Evolutionary conservation across 768 basidiomycete species (phyloP).

Genomic region (Pulveroboletus sp.): DNA sequence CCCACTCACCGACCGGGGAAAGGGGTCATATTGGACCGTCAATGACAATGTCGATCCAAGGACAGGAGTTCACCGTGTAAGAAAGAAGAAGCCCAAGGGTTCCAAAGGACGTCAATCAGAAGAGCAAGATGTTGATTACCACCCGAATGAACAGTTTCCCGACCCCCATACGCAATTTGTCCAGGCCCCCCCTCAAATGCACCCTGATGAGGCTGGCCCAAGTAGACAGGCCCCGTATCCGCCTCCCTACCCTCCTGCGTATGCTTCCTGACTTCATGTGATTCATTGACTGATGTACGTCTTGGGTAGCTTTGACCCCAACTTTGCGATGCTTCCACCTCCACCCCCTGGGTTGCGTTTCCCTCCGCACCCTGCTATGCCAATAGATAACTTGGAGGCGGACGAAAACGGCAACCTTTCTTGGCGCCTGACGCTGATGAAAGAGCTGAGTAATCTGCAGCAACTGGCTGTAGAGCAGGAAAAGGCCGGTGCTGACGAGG

Average conservation of each 20-base stretch:
- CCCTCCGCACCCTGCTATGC: slow-evolving; percentile 51
- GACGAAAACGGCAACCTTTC: slow-evolving; percentile 79
- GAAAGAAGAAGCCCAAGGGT: slow-evolving; percentile 80
- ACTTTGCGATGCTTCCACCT: slow-evolving; percentile 62
- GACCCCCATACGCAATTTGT: slow-evolving; percentile 59
- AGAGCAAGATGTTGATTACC: slow-evolving; percentile 67
- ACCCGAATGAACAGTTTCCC: slow-evolving; percentile 52
- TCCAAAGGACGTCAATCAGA: slow-evolving; percentile 47
- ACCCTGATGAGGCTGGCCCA: slow-evolving; percentile 58
- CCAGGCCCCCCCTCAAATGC: slow-evolving; percentile 48
- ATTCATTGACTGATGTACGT: slow-evolving; percentile 6
- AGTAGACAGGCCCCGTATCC: slow-evolving; percentile 60
- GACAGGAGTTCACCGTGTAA: slow-evolving; percentile 83
- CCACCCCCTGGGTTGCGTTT: slow-evolving; percentile 57
- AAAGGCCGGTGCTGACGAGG: slow-evolving; percentile 74
- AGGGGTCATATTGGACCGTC: slow-evolving; percentile 91
- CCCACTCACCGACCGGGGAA: slow-evolving; percentile 88
- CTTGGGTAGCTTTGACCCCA: slow-evolving; percentile 64
- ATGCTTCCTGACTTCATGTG: background rate
- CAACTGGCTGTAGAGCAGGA: slow-evolving; percentile 80
- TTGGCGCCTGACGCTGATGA: slow-evolving; percentile 78
- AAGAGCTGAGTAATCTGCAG: slow-evolving; percentile 74
- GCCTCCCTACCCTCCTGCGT: slow-evolving; percentile 60
- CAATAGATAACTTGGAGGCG: slow-evolving; percentile 69
- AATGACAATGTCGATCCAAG: slow-evolving; percentile 88